These are phyloP conservation scores for Anethum foeniculum DNA, from an alignment of 140 eudicot species.

Conservation along the genomic window DNA sequence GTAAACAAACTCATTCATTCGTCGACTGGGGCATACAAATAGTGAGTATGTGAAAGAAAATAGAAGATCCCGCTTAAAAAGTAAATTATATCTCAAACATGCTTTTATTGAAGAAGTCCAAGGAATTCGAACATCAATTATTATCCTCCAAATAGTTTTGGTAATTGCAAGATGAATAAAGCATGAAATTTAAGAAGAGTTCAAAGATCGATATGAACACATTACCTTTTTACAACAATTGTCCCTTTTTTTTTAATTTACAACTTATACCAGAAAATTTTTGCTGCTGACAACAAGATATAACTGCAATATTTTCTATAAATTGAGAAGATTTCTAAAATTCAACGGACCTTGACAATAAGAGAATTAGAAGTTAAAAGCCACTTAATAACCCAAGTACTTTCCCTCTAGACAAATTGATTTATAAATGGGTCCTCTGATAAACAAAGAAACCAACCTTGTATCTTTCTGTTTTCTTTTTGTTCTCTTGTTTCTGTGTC, in stretches of 20 bases:
- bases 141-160: neutral
- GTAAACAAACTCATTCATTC: constrained; percentile 15
- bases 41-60: neutral
- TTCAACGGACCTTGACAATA: neutral
- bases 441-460: constrained; percentile 38
- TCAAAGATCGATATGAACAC: neutral
- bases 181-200: neutral
- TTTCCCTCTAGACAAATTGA: neutral
- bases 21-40: constrained; percentile 8
- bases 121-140: neutral
- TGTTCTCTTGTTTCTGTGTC: constrained; percentile 57
- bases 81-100: neutral
- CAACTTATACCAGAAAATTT: neutral
- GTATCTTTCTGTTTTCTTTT: constrained; percentile 48
- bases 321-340: neutral
- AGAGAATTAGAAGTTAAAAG: neutral
- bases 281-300: neutral
- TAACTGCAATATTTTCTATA: neutral
- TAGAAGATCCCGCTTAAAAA: constrained; percentile 7
- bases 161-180: neutral
- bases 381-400: neutral
- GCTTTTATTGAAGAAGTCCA: neutral
- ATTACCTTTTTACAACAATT: neutral
- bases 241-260: neutral
- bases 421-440: neutral